Percentiles rank a stretch among this genome's conserved stretches.
Conservation (phyloP, 2,329 filamentous ascomycete genomes). For the Pyrenochaeta sp. region DNA sequence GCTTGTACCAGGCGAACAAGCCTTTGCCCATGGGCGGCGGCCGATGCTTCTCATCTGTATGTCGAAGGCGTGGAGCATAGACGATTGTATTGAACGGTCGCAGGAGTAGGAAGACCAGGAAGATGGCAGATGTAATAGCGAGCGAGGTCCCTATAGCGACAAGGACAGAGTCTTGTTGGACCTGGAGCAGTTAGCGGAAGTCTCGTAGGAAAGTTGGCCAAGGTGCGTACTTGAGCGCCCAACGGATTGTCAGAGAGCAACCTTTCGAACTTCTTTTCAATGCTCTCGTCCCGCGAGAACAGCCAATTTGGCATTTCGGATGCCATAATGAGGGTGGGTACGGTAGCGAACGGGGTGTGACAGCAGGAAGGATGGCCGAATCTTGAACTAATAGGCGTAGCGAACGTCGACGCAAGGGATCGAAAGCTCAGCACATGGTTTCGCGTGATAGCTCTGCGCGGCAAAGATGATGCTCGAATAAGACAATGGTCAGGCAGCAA, state of each 20-base stretch:
- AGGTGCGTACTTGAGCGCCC: constrained; percentile 28
- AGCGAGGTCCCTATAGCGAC: constrained; percentile 83
- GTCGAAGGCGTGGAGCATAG: constrained; percentile 92
- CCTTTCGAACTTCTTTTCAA: constrained; percentile 40
- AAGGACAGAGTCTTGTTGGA: constrained; percentile 71
- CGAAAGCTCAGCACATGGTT: constrained; percentile 9
- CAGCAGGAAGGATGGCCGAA: background rate
- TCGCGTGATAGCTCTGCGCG: background rate
- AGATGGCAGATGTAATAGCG: constrained; percentile 75
- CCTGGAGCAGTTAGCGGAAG: constrained; percentile 50
- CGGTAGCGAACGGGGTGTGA: constrained; percentile 11
- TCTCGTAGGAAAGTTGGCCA: background rate
- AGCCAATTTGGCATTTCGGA: constrained; percentile 18
- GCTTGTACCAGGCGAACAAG: constrained; percentile 86
- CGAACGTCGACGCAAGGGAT: constrained; percentile 7
- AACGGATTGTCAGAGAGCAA: constrained; percentile 43
- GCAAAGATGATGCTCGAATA: background rate
- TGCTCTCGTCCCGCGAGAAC: constrained; percentile 39
- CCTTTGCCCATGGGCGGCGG: constrained; percentile 87
- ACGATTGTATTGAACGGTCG: constrained; percentile 91
- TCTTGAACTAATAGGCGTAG: constrained; percentile 8
- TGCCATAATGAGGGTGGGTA: constrained; percentile 30
- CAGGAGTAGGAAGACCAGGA: constrained; percentile 84
- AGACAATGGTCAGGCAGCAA: background rate
- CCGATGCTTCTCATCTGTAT: constrained; percentile 88